Base-by-base conservation (phyloP, 179 eudicot genomes). In the Drosera spatulata region DNA sequence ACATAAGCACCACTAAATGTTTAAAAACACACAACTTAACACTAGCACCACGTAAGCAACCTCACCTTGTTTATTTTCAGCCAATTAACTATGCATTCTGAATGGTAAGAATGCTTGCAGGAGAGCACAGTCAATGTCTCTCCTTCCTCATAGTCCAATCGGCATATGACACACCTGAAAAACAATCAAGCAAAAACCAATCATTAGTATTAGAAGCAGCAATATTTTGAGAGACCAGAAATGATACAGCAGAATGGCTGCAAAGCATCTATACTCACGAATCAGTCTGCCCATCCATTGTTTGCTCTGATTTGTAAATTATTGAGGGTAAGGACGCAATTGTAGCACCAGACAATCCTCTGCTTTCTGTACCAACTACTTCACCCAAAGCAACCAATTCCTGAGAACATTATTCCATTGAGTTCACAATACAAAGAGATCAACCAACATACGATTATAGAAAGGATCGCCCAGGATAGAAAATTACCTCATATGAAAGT, bases 341-440 rank as follows among this genome's bases (percentile, higher is more conserved):
- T 61, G 76, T 70, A 61, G 84, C 90, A 41, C 81, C 85, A 71
- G 99, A 82, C 53, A 93, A 78, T 41, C 99, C 99, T 75, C 96
- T 82, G 71, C 93, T 93, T 79, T 89, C 93, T 40, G 90, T 84
- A 60, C 99, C 99, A 73, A 89, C 95, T 57, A 89, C 84, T 60
- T 93, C 99, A 45, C 95, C 99, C 66, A 93, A 65, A 37, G 99
- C 99, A 79, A 89, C 45, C 69, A 93, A 71, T 69, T 93, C 99
- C 99, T 93, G 67, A 68, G 63, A 41, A 71, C 56, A 66, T 44
- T 42, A 33, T 68, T 56, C 33, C 33, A 22, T 22, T 22, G 33
- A 22, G 33, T 22, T 22, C 33, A 22, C 33, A 22, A 22, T 22
- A 22, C 33, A 22, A 22, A 22, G 33, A 22, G 33, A 22, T 22